Evolutionary conservation across 2,329 filamentous ascomycete species (phyloP).

Genomic region (Microsporum ferrugineum): DNA sequence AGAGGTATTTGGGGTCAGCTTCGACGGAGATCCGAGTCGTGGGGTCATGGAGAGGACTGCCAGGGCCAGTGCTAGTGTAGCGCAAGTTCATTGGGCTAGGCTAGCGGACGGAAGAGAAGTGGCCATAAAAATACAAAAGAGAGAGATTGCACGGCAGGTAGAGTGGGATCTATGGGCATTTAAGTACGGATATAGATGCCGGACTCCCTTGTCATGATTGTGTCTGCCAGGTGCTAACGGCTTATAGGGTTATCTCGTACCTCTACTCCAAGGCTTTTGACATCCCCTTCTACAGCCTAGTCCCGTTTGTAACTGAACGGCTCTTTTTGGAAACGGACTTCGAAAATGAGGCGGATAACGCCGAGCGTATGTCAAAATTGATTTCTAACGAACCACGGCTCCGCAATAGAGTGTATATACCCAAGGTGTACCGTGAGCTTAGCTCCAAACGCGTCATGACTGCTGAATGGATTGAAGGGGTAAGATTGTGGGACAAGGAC

Average conservation of each 20-base stretch:
- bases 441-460: constrained; percentile 77
- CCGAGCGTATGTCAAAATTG: constrained; percentile 67
- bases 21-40: constrained; percentile 52
- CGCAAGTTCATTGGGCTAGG: constrained; percentile 91
- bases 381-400: constrained; percentile 66
- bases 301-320: constrained; percentile 89
- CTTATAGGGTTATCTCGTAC: constrained; percentile 57
- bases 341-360: constrained; percentile 78
- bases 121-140: constrained; percentile 92
- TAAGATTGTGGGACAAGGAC: constrained; percentile 84
- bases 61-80: constrained; percentile 74
- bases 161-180: constrained; percentile 95
- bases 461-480: constrained; percentile 94
- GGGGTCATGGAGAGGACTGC: constrained; percentile 60
- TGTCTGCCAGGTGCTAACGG: background rate
- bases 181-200: constrained; percentile 45
- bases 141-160: constrained; percentile 82
- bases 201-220: background rate
- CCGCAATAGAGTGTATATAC: constrained; percentile 74
- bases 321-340: constrained; percentile 91
- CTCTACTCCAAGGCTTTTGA: constrained; percentile 84
- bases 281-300: constrained; percentile 79
- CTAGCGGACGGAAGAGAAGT: constrained; percentile 79
- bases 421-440: constrained; percentile 69
- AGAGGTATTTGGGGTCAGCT: constrained; percentile 86